A percentile compares a stretch with the other conserved stretches of the same genome.
phyloP scores from a whole-genome alignment of 1,139 yeast genomes.

The Magnusiomyces sp. region DNA sequence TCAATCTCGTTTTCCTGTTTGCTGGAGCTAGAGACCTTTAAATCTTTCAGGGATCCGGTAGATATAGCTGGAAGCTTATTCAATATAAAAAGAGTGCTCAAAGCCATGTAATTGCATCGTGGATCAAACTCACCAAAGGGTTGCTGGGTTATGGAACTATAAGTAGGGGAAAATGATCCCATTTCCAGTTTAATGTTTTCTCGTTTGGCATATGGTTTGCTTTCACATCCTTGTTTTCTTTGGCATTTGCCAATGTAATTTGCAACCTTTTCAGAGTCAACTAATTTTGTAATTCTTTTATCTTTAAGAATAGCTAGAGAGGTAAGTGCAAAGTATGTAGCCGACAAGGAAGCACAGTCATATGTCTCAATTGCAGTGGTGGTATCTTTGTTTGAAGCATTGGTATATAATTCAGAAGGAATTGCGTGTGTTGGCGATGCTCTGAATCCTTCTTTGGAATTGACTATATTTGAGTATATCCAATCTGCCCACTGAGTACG shows the following conservation, averaged over 20 bases:
- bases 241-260: conserved; percentile 49
- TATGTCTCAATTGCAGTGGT: conserved; percentile 25
- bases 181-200: not conserved
- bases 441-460: conserved; percentile 43
- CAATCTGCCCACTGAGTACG: conserved; percentile 35
- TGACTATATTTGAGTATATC: conserved; percentile 43
- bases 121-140: conserved; percentile 63
- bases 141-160: conserved; percentile 30
- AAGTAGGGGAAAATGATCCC: conserved; percentile 41
- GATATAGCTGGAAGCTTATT: conserved; percentile 33
- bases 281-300: conserved; percentile 28
- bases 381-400: not conserved
- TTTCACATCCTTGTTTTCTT: conserved; percentile 38
- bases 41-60: not conserved
- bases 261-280: conserved; percentile 44
- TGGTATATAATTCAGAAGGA: conserved; percentile 7
- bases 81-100: conserved; percentile 50
- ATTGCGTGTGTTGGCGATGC: conserved; percentile 42
- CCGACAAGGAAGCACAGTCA: conserved; percentile 56
- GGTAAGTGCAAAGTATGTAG: conserved; percentile 43
- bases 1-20: conserved; percentile 2
- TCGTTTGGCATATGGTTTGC: not conserved
- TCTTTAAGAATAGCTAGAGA: conserved; percentile 42
- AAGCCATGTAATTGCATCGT: conserved; percentile 68
- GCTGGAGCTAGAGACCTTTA: too few relatives aligned